A percentile compares a stretch with the other conserved stretches of the same genome.
phyloP scores from a whole-genome alignment of 306 rosid genomes.

The Echinosophora koreensis region DNA sequence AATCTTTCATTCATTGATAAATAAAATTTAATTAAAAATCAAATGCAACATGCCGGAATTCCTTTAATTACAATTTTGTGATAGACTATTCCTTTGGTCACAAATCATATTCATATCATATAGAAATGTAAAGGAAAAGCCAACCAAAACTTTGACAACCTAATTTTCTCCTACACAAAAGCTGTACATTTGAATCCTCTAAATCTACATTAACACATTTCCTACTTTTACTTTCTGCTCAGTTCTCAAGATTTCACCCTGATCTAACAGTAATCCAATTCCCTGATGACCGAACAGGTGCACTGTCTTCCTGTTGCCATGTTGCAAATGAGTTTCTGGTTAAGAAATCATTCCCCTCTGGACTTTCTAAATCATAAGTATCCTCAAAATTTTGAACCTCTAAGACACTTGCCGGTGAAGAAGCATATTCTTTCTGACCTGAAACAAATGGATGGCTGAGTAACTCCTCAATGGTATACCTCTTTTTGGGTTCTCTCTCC shows the following conservation, averaged over 20 bases:
- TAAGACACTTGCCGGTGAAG: slow-evolving; percentile 63
- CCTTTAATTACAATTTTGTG: slow-evolving; percentile 19
- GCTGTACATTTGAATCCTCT: slow-evolving; percentile 47
- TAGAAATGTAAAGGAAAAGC: slow-evolving; percentile 11
- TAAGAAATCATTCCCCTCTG: slow-evolving; percentile 12
- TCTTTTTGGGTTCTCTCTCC: slow-evolving; percentile 60
- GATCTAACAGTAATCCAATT: slow-evolving; percentile 72
- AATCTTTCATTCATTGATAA: background rate
- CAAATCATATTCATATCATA: background rate
- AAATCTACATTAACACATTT: slow-evolving; percentile 11
- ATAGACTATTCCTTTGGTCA: slow-evolving; percentile 6
- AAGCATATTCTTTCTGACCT: slow-evolving; percentile 10
- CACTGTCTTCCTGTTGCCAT: slow-evolving; percentile 42
- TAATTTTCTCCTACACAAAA: slow-evolving; percentile 31
- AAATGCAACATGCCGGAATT: background rate
- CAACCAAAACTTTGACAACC: slow-evolving; percentile 28
- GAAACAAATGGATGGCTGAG: slow-evolving; percentile 70
- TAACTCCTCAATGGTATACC: slow-evolving; percentile 53
- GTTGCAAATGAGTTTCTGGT: slow-evolving; percentile 43
- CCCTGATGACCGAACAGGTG: slow-evolving; percentile 45
- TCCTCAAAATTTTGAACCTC: slow-evolving; percentile 45
- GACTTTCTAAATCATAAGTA: slow-evolving; percentile 41
- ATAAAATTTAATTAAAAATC: background rate
- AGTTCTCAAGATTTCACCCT: slow-evolving; percentile 5
- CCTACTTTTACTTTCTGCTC: background rate